Evolutionary conservation across 176 grass and related monocot species (phyloP).

Genomic region (Panicum miliaceum): DNA sequence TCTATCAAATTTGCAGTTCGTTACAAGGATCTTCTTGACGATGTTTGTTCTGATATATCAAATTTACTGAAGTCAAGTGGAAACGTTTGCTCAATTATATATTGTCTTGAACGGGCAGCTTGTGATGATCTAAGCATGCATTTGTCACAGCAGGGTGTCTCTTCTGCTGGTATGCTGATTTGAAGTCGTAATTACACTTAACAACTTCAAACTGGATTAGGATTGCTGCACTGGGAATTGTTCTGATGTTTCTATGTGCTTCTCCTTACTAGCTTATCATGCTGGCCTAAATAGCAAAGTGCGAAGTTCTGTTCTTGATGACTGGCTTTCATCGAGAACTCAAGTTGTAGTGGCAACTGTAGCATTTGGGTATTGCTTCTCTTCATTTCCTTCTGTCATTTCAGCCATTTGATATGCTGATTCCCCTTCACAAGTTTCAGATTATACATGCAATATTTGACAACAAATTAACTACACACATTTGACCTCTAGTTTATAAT

Average conservation of each 20-base stretch:
- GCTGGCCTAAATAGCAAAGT: constrained; percentile 83
- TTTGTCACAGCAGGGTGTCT: constrained; percentile 72
- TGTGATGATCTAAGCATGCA: constrained; percentile 84
- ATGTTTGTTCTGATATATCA: constrained; percentile 77
- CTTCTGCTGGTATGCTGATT: constrained; percentile 74
- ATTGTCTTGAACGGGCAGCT: constrained; percentile 87
- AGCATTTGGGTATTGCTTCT: constrained; percentile 81
- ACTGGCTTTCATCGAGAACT: constrained; percentile 93
- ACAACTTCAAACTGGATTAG: constrained; percentile 25
- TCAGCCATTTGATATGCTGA: constrained; percentile 30
- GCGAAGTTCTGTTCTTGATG: constrained; percentile 77
- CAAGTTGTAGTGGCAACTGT: constrained; percentile 97
- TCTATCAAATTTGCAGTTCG: constrained; percentile 68
- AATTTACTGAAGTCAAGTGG: constrained; percentile 80
- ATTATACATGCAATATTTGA: neutral
- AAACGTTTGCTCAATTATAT: constrained; percentile 90
- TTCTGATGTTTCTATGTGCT: constrained; percentile 33
- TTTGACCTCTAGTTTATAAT: constrained; percentile 19
- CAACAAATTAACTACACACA: constrained; percentile 13
- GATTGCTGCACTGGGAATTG: constrained; percentile 30
- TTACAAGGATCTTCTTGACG: constrained; percentile 95
- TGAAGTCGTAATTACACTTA: constrained; percentile 25
- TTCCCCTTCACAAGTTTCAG: constrained; percentile 35
- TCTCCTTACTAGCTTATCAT: constrained; percentile 79
- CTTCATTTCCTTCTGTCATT: constrained; percentile 22